A percentile compares a stretch with the other conserved stretches of the same genome.
These are phyloP conservation scores for Metschnikowia continentalis DNA, from an alignment of 805 yeast species.

Conservation along the genomic window DNA sequence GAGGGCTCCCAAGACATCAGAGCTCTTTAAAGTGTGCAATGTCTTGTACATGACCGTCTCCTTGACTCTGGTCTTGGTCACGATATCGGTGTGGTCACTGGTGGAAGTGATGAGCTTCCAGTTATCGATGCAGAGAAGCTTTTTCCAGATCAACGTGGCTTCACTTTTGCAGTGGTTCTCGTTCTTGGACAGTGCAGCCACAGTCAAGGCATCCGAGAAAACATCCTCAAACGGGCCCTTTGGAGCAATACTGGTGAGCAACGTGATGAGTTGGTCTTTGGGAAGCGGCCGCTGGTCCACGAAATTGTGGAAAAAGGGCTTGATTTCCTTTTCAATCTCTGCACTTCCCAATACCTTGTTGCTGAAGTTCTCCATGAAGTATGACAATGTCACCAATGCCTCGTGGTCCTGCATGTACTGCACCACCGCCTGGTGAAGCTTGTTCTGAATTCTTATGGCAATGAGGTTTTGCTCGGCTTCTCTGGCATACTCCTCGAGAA, in stretches of 20 bases:
- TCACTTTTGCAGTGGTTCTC: constrained; percentile 22
- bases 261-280: constrained; percentile 46
- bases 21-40: constrained; percentile 13
- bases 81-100: constrained; percentile 40
- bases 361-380: constrained; percentile 18
- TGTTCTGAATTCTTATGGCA: constrained; percentile 47
- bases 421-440: constrained; percentile 21
- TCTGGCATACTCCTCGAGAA: constrained; percentile 13
- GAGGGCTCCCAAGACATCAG: constrained; percentile 4
- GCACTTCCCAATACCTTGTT: constrained; percentile 10
- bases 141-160: constrained; percentile 47
- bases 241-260: constrained; percentile 45
- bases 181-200: constrained; percentile 40
- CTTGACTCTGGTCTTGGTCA: constrained; percentile 33
- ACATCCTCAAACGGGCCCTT: constrained; percentile 16
- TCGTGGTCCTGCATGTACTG: constrained; percentile 24
- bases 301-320: constrained; percentile 26
- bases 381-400: constrained; percentile 24
- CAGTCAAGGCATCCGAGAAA: constrained; percentile 45
- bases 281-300: constrained; percentile 36
- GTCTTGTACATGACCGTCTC: constrained; percentile 46
- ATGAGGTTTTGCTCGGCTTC: constrained; percentile 50
- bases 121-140: constrained; percentile 51
- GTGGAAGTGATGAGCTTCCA: constrained; percentile 41
- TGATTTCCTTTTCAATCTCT: constrained; percentile 17